Conservation (phyloP, 2,329 filamentous ascomycete species). For the Aspergillus brasiliensis region DNA sequence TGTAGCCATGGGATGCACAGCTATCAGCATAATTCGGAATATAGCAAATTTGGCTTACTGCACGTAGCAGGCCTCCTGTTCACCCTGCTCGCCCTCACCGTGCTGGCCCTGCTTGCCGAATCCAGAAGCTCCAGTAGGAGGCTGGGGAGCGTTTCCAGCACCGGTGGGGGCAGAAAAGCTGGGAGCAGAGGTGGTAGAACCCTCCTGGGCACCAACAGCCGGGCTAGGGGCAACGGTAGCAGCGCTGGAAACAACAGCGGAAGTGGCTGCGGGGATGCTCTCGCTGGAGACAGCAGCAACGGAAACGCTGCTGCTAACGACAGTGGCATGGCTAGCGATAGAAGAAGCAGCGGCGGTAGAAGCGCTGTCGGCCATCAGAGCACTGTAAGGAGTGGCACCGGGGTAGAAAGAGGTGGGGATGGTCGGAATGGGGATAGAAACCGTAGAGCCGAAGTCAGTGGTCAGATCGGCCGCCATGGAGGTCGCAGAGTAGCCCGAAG, state of each 20-base stretch:
- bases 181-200: background rate
- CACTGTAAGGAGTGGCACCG: conserved; percentile 33
- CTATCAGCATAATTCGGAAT: background rate
- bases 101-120: background rate
- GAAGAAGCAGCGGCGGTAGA: background rate
- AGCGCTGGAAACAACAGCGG: background rate
- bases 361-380: conserved; percentile 19
- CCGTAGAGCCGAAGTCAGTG: conserved; percentile 26
- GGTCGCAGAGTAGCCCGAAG: conserved; percentile 31
- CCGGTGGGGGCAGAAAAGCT: background rate
- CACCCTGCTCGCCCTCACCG: background rate
- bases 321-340: background rate
- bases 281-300: background rate
- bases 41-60: background rate
- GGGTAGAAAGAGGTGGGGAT: conserved; percentile 33
- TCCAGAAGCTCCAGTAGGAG: background rate
- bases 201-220: background rate
- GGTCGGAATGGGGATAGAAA: conserved; percentile 27
- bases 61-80: background rate
- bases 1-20: background rate
- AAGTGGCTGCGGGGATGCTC: background rate
- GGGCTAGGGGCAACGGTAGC: background rate
- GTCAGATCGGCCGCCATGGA: conserved; percentile 30
- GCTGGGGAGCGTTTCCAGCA: background rate
- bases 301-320: background rate